Base-by-base conservation (phyloP, 768 basidiomycete species). In the Floccularia luteovirens region DNA sequence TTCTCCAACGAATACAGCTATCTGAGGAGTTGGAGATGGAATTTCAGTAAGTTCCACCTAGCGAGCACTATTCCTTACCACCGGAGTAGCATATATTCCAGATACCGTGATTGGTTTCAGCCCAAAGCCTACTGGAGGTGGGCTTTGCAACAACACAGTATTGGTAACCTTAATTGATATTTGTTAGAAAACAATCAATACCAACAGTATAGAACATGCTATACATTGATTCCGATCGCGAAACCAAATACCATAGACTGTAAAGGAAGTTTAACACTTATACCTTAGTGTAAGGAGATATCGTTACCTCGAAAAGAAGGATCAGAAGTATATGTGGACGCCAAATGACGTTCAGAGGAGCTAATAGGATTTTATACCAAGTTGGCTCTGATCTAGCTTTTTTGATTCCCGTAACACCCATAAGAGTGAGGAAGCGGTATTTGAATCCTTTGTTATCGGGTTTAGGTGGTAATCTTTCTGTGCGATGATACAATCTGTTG, bases 241-340 rank as follows among this genome's bases (percentile, higher is more conserved):
- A 52, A 52, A 11, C 50, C 48, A 35, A 52, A 52, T 20, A 52
- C 23, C 41, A 45, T 42, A 21, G 44, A 21, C 44, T 45, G 8
- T 25, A 16, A 1, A n/a, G 24, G 7, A 7, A 10, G 24, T 21
- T 24, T 5, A 7, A 14, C 13, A 14, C 4, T 20, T 21, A 36
- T 28, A n/a, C 17, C 16, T 11, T 5, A 13, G 3, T 33, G 24
- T 8, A 36, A 45, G n/a, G 39, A 43, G 48, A 24, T 23, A 22
- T 43, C 13, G 22, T 2, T 21, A 61, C 61, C 51, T 69, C 64
- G 46, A 67, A 66, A 24, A 62, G 25, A 21, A 60, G 53, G 36
- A 62, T 51, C 14, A 56, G 44, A 19, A 67, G 36, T 7, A 66
- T 44, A 25, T 72, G 69, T 0, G 72, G 72, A n/a, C 70, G 48